Conservation (phyloP, 495 filamentous ascomycete species). For the Xylaria grammica region DNA sequence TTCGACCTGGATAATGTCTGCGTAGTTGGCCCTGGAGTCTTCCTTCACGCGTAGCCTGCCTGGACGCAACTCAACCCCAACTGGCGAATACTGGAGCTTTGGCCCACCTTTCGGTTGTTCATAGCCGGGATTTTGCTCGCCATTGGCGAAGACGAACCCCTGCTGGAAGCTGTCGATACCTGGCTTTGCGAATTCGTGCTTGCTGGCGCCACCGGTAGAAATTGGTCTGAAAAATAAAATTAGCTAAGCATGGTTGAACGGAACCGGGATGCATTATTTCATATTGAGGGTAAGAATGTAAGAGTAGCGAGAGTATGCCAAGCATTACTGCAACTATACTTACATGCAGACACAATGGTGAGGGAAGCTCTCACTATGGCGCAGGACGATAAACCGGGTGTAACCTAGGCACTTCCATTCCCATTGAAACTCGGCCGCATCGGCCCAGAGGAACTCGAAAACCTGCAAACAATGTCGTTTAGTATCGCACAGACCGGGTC, state of each 20-base stretch:
- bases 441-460: conserved; percentile 44
- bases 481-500: neutral
- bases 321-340: conserved; percentile 23
- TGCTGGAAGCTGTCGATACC: conserved; percentile 42
- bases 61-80: conserved; percentile 37
- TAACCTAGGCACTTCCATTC: conserved; percentile 44
- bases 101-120: conserved; percentile 25
- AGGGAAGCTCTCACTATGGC: conserved; percentile 41
- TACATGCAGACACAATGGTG: conserved; percentile 43
- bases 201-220: conserved; percentile 35
- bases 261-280: neutral
- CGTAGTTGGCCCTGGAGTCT: conserved; percentile 41
- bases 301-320: conserved; percentile 20
- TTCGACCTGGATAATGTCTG: conserved; percentile 39
- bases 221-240: conserved; percentile 33
- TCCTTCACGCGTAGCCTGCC: conserved; percentile 40
- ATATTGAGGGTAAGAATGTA: neutral
- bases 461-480: conserved; percentile 28
- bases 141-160: conserved; percentile 38
- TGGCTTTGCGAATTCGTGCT: conserved; percentile 41
- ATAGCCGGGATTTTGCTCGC: conserved; percentile 34
- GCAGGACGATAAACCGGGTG: conserved; percentile 39
- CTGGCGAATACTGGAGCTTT: conserved; percentile 36
- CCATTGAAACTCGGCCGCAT: conserved; percentile 40
- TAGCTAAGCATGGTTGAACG: conserved; percentile 15